These are phyloP conservation scores for Ramaria sp. DNA, from an alignment of 768 basidiomycete genomes.

Conservation along the genomic window DNA sequence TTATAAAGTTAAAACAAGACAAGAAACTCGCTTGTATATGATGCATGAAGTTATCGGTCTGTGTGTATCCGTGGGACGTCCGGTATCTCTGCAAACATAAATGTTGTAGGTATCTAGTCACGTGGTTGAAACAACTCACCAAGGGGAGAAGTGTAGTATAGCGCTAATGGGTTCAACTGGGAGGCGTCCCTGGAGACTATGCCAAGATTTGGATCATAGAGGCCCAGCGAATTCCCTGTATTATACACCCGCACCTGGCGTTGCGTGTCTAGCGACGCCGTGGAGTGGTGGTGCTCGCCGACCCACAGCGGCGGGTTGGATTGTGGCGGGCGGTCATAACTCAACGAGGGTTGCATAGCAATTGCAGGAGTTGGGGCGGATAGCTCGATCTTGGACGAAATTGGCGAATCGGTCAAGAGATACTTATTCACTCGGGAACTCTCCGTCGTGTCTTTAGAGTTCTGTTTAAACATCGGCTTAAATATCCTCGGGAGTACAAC, in stretches of 20 bases:
- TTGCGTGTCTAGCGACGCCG: too few relatives aligned
- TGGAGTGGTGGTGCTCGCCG: background rate
- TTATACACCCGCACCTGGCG: too few relatives aligned
- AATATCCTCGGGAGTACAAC: background rate
- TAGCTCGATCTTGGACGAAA: background rate
- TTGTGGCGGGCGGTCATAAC: background rate
- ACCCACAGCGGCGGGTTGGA: background rate
- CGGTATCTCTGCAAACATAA: background rate
- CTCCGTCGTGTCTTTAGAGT: background rate
- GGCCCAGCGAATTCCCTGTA: background rate
- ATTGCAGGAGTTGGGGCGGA: background rate
- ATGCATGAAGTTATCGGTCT: background rate
- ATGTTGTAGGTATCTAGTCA: background rate
- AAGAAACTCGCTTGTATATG: background rate
- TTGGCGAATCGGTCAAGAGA: conserved; percentile 3
- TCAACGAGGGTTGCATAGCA: background rate
- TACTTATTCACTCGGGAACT: background rate
- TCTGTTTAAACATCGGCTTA: background rate
- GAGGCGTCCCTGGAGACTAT: background rate
- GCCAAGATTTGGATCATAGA: conserved; percentile 1
- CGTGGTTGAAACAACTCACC: background rate
- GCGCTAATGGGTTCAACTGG: conserved; percentile 3
- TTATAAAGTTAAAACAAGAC: too few relatives aligned
- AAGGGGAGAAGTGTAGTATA: conserved; percentile 4
- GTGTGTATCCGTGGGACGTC: background rate